These are phyloP conservation scores for Phyllosticta ampelicida DNA, from an alignment of 2,329 filamentous ascomycete genomes.

Conservation along the genomic window DNA sequence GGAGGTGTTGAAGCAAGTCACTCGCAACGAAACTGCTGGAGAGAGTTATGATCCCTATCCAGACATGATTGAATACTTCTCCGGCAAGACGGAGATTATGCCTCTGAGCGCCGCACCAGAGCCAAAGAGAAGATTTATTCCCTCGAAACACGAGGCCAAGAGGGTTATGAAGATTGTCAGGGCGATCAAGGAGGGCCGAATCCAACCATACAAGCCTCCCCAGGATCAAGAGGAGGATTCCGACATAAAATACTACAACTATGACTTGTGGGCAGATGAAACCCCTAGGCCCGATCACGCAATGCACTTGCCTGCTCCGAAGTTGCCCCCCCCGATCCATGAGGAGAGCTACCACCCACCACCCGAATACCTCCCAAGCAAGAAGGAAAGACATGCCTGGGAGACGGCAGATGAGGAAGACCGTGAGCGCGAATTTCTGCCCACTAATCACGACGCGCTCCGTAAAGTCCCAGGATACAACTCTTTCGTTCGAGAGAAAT, in stretches of 20 bases:
- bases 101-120: constrained; percentile 89
- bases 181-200: constrained; percentile 87
- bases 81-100: constrained; percentile 83
- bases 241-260: constrained; percentile 64
- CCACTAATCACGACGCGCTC: constrained; percentile 69
- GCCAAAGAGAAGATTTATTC: constrained; percentile 88
- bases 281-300: constrained; percentile 68
- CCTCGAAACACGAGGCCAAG: constrained; percentile 95
- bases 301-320: constrained; percentile 93
- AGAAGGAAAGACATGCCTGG: constrained; percentile 76
- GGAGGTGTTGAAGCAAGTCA: constrained; percentile 76
- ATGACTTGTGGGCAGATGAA: constrained; percentile 94
- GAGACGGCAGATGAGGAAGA: constrained; percentile 81
- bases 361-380: constrained; percentile 80
- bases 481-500: constrained; percentile 85
- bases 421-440: constrained; percentile 77
- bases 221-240: constrained; percentile 62
- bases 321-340: constrained; percentile 84
- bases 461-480: constrained; percentile 89
- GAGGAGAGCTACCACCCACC: constrained; percentile 96
- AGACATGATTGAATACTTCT: constrained; percentile 89
- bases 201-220: constrained; percentile 76
- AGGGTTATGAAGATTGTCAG: constrained; percentile 94
- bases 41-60: constrained; percentile 92
- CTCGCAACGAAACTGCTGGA: constrained; percentile 76